phyloP scores from a whole-genome alignment of 768 basidiomycete genomes.

The Pulveroboletus sp. region DNA sequence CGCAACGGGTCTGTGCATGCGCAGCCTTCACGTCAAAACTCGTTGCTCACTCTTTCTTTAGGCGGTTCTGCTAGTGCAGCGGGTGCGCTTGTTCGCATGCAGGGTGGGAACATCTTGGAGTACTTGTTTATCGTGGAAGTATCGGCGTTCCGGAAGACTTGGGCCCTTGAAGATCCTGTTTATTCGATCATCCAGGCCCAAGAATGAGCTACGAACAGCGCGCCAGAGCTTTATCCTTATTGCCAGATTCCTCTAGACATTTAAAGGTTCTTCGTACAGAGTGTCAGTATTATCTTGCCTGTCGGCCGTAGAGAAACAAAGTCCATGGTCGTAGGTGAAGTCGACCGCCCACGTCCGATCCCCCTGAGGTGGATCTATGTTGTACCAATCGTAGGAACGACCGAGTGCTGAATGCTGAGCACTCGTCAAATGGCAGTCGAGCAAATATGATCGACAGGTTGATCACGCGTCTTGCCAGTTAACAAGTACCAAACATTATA shows the following conservation, averaged over 20 bases:
- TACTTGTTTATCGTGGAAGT: conserved; percentile 94
- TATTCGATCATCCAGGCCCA: conserved; percentile 91
- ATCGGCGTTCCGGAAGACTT: conserved; percentile 68
- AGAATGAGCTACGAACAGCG: conserved; percentile 35
- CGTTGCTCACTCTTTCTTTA: conserved; percentile 29
- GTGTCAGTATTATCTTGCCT: neutral
- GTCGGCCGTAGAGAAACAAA: neutral
- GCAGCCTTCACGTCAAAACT: neutral
- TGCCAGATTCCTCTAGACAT: neutral
- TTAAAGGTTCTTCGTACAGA: neutral
- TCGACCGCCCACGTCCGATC: too few species aligned
- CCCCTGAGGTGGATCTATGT: too few species aligned
- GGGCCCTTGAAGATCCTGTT: conserved; percentile 67
- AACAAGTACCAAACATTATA: too few species aligned
- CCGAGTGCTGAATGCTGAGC: too few species aligned
- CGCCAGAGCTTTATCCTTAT: conserved; percentile 24
- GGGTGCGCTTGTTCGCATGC: conserved; percentile 78
- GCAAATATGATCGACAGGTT: too few species aligned
- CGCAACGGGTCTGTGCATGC: conserved; percentile 70
- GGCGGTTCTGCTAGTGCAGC: conserved; percentile 94
- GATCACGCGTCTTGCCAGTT: too few species aligned
- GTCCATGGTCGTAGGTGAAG: too few species aligned
- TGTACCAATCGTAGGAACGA: too few species aligned
- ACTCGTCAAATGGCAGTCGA: too few species aligned
- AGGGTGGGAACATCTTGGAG: conserved; percentile 82